phyloP scores from a whole-genome alignment of 2,329 filamentous ascomycete genomes.

The Microcera coccophila region DNA sequence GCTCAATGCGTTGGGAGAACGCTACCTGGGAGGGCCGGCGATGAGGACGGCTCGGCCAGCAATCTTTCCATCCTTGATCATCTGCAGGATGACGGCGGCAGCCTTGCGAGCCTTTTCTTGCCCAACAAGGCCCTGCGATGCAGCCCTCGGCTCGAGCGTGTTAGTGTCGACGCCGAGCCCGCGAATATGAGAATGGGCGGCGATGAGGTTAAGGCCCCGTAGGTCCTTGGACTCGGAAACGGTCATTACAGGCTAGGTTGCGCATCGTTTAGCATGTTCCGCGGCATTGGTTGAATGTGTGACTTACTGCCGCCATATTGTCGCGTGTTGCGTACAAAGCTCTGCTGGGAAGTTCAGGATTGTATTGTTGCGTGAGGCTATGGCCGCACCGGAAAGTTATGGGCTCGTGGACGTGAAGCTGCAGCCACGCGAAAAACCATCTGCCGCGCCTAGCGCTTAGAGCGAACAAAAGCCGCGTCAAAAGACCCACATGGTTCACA shows the following conservation, averaged over 20 bases:
- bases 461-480: too few relatives aligned
- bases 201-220: slow-evolving; percentile 93
- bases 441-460: slow-evolving; percentile 18
- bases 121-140: slow-evolving; percentile 90
- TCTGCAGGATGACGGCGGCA: slow-evolving; percentile 91
- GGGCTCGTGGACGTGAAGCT: slow-evolving; percentile 9
- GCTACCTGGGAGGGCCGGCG: slow-evolving; percentile 80
- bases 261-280: slow-evolving; percentile 19
- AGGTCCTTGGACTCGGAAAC: slow-evolving; percentile 95
- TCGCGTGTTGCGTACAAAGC: slow-evolving; percentile 18
- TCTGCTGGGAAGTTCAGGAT: slow-evolving; percentile 6
- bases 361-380: slow-evolving; percentile 14
- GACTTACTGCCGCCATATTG: slow-evolving; percentile 53
- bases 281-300: slow-evolving; percentile 5
- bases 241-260: slow-evolving; percentile 59
- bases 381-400: slow-evolving; percentile 3
- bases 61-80: slow-evolving; percentile 99
- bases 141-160: slow-evolving; percentile 77
- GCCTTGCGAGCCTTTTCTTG: slow-evolving; percentile 96
- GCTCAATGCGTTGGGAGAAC: background rate
- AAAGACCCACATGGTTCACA: too few relatives aligned
- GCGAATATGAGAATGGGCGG: slow-evolving; percentile 95
- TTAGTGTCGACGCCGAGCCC: slow-evolving; percentile 90
- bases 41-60: slow-evolving; percentile 92
- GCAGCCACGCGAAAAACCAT: slow-evolving; percentile 14